These are phyloP conservation scores for Taxillus chinensis DNA, from an alignment of 164 flowering plant species.

Conservation along the genomic window DNA sequence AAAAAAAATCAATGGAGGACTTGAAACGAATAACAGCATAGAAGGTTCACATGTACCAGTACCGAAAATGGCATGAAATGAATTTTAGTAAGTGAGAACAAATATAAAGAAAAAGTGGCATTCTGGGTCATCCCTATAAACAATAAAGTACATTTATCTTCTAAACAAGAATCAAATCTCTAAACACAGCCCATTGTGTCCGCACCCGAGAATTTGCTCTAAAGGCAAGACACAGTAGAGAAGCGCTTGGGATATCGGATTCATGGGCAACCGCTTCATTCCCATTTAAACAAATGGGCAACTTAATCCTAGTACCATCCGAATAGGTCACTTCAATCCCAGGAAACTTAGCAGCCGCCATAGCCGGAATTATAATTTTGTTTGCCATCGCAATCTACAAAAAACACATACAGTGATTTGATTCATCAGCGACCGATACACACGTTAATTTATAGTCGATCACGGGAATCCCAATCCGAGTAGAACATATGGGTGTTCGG, in stretches of 20 bases:
- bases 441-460: neutral
- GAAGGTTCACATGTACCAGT: neutral
- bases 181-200: neutral
- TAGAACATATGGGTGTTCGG: neutral
- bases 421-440: neutral
- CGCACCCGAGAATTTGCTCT: conserved; percentile 86
- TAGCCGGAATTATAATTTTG: conserved; percentile 61
- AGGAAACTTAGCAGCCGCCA: conserved; percentile 73
- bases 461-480: neutral
- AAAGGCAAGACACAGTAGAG: conserved; percentile 78
- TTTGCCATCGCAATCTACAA: conserved; percentile 67
- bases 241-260: conserved; percentile 28
- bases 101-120: neutral
- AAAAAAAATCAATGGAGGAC: too few relatives aligned
- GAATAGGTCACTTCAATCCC: conserved; percentile 46
- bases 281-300: conserved; percentile 38
- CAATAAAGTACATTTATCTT: too few relatives aligned
- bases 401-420: neutral
- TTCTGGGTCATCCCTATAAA: neutral
- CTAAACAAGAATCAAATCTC: too few relatives aligned
- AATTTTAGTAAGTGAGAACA: neutral
- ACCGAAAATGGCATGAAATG: too few relatives aligned
- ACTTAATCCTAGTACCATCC: conserved; percentile 44
- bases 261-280: conserved; percentile 16
- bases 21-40: neutral